Percentiles rank a stretch among this genome's conserved stretches.
Conservation (phyloP, 2,329 filamentous ascomycete species). For the Xylariaceae sp. region DNA sequence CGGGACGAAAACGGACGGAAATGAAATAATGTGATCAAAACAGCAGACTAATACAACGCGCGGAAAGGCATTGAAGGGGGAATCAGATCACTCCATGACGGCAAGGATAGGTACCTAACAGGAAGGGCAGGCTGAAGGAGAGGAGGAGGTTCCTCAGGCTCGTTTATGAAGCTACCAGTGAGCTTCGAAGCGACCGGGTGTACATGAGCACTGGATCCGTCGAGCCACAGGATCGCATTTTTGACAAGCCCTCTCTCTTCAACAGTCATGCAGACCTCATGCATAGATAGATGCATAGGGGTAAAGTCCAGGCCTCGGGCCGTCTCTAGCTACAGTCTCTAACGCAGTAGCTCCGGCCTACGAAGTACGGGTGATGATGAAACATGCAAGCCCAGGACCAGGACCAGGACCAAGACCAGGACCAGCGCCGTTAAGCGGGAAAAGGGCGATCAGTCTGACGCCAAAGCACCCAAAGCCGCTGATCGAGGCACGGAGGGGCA, state of each 20-base stretch:
- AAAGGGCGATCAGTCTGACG: constrained; percentile 12
- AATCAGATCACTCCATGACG: constrained; percentile 19
- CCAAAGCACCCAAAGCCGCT: background rate
- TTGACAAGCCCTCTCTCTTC: constrained; percentile 28
- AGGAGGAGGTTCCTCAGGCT: constrained; percentile 16
- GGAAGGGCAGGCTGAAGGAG: constrained; percentile 19
- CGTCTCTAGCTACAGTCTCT: constrained; percentile 4
- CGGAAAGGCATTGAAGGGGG: constrained; percentile 16
- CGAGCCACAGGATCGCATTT: constrained; percentile 31
- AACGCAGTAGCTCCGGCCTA: too few relatives aligned
- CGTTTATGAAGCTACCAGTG: constrained; percentile 22
- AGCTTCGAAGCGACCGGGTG: constrained; percentile 2
- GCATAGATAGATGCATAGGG: constrained; percentile 6
- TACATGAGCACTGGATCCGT: constrained; percentile 22
- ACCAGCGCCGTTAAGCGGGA: constrained; percentile 11
- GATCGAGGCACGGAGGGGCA: background rate
- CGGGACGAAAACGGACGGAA: constrained; percentile 21
- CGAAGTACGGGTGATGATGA: constrained; percentile 26
- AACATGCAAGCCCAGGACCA: constrained; percentile 28
- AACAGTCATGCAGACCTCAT: constrained; percentile 23
- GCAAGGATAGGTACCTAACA: constrained; percentile 8
- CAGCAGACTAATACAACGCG: background rate
- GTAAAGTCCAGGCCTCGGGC: constrained; percentile 16
- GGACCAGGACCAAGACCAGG: too few relatives aligned
- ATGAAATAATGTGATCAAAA: constrained; percentile 22